These are phyloP conservation scores for Cronartium quercuum DNA, from an alignment of 1,284 basidiomycete genomes.

Conservation along the genomic window DNA sequence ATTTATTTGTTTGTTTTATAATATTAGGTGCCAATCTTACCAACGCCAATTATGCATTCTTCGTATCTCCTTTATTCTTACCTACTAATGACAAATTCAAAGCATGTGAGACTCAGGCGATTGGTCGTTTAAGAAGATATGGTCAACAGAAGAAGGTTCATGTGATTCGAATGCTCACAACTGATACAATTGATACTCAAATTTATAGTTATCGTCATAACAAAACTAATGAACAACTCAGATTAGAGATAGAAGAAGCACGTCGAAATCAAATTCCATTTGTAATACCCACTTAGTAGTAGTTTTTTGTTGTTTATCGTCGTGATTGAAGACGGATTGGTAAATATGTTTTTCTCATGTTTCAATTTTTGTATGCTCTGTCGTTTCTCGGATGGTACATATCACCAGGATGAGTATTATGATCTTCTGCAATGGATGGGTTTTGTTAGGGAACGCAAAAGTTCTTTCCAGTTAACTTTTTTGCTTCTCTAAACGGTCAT, in stretches of 20 bases:
- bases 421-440: no score
- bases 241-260: slow-evolving; percentile 22
- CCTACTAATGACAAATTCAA: slow-evolving; percentile 69
- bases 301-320: no score
- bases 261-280: slow-evolving; percentile 26
- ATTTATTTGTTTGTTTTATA: neutral
- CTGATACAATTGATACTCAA: slow-evolving; percentile 76
- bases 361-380: no score
- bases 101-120: slow-evolving; percentile 80
- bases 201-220: slow-evolving; percentile 54
- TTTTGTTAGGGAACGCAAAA: no score
- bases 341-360: no score
- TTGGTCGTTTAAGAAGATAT: slow-evolving; percentile 77
- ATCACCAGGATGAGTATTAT: no score
- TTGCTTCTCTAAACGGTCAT: no score
- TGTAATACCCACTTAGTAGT: slow-evolving; percentile 7
- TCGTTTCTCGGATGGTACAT: no score
- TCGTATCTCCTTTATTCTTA: slow-evolving; percentile 80
- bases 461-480: no score
- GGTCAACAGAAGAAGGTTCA: slow-evolving; percentile 74
- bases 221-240: slow-evolving; percentile 10
- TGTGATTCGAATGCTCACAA: slow-evolving; percentile 72
- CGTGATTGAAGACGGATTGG: no score
- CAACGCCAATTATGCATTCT: slow-evolving; percentile 87
- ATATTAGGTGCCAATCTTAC: slow-evolving; percentile 63